Base-by-base conservation (phyloP, 2,329 filamentous ascomycete species). In the Arthrobotrys entomopaga region DNA sequence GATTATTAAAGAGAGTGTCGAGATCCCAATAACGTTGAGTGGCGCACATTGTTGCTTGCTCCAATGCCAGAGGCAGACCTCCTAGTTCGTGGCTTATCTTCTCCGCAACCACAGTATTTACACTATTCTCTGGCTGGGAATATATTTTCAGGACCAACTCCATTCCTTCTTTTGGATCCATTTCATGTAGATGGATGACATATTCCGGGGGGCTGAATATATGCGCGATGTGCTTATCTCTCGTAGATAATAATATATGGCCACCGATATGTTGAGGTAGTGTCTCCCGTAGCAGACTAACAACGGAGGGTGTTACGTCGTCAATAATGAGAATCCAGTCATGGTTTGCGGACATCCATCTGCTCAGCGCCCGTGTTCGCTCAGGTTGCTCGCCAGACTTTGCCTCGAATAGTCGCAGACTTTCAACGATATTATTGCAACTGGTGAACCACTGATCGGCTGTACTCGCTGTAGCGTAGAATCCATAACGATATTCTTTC, bases 291-390 rank as follows among this genome's bases (percentile, higher is more conserved):
- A 66, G 29, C 34, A 46, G 3, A 10, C 6, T 20, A 43, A 66
- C 53, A 5, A 46, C 29, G 0, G 53, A 15, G 19, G 16, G 15
- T 2, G 53, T 19, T 3, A 59, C 42, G 43, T 66, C 63, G 34
- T 66, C 63, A 6, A 66, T 66, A 6, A 66, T 38, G 11, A 66
- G 52, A 43, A 59, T 40, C 53, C 53, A 66, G 8, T 26, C 15
- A 3, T 38, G 10, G 1, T 42, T 50, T 2, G 24, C 24, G 16
- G 63, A 24, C 2, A 59, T n/a, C 63, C 53, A 66, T 22, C 42
- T 24, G 11, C 38, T 66, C 8, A 59, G n/a, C 1, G 34, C 52
- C 2, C 56, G 16, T 13, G 7, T 52, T 29, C 43, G 26, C 19
- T 52, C 20, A 10, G 13, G n/a, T 26, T 58, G 63, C 4, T 52